Evolutionary conservation across 2,329 filamentous ascomycete species (phyloP).

Genomic region (Colletotrichum navitas): DNA sequence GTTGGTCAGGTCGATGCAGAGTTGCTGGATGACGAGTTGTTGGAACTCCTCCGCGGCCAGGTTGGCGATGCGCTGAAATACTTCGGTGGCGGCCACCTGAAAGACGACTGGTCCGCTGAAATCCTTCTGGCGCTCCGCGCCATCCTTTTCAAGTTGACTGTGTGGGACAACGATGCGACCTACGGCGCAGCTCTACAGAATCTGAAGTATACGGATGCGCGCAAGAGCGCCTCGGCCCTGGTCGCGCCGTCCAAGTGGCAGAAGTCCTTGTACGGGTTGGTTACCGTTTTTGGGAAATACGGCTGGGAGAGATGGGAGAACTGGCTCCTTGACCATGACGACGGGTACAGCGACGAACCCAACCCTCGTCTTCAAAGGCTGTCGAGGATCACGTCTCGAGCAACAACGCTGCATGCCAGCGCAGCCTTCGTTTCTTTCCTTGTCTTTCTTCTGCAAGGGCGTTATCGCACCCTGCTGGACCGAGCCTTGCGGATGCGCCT

Average conservation of each 20-base stretch:
- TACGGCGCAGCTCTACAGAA: conserved; percentile 96
- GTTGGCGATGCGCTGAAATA: conserved; percentile 91
- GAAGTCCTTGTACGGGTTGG: conserved; percentile 84
- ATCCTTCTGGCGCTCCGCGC: conserved; percentile 83
- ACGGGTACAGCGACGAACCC: conserved; percentile 77
- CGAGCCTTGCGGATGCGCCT: conserved; percentile 86
- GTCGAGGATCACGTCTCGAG: conserved; percentile 75
- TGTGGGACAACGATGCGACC: conserved; percentile 96
- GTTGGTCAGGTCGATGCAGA: conserved; percentile 98
- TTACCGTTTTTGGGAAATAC: conserved; percentile 90
- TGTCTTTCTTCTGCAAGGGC: conserved; percentile 89
- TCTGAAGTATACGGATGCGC: conserved; percentile 88
- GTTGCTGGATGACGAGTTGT: conserved; percentile 90
- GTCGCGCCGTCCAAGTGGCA: conserved; percentile 83
- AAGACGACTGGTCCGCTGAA: conserved; percentile 89
- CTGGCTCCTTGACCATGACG: conserved; percentile 82
- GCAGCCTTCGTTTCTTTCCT: conserved; percentile 89
- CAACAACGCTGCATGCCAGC: conserved; percentile 82
- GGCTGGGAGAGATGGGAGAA: conserved; percentile 93
- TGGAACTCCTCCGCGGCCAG: conserved; percentile 87
- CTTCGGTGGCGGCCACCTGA: conserved; percentile 78
- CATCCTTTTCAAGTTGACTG: conserved; percentile 90
- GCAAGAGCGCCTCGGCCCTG: conserved; percentile 71
- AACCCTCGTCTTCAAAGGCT: conserved; percentile 66
- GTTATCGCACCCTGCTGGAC: conserved; percentile 92